Conservation (phyloP, 257 asterid species). For the Ligustrum vulgare region DNA sequence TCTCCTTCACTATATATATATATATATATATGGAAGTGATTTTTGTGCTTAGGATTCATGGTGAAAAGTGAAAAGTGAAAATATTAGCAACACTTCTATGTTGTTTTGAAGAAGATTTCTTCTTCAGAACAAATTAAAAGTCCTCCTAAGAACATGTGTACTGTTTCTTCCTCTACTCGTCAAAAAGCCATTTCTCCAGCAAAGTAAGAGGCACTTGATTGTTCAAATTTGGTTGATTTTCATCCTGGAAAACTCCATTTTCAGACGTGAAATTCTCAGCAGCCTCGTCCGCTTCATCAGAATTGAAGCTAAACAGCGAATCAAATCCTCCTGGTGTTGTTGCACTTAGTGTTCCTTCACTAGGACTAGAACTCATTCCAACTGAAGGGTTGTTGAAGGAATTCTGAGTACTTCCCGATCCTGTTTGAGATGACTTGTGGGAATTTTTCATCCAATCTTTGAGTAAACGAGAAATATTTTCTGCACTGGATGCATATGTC, state of each 20-base stretch:
- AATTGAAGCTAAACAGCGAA: slow-evolving; percentile 32
- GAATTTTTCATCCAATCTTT: slow-evolving; percentile 65
- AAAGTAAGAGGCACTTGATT: slow-evolving; percentile 55
- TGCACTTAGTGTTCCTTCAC: slow-evolving; percentile 42
- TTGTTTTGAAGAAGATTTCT: slow-evolving; percentile 23
- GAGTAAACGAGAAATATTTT: slow-evolving; percentile 75
- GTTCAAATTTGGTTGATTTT: slow-evolving; percentile 24
- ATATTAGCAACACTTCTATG: slow-evolving; percentile 19
- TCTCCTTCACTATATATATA: not conserved
- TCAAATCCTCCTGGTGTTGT: slow-evolving; percentile 4
- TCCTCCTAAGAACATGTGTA: slow-evolving; percentile 57
- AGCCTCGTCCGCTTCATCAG: not conserved
- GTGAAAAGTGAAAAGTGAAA: not conserved
- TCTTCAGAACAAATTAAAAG: slow-evolving; percentile 73
- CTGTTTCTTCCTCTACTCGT: slow-evolving; percentile 63
- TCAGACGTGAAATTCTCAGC: slow-evolving; percentile 25
- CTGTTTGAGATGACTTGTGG: slow-evolving; percentile 26
- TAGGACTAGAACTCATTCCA: slow-evolving; percentile 45
- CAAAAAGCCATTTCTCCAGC: slow-evolving; percentile 84
- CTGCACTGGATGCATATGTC: slow-evolving; percentile 69
- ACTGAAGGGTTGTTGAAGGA: slow-evolving; percentile 32
- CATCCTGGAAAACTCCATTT: slow-evolving; percentile 27
- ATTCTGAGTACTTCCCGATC: slow-evolving; percentile 31
- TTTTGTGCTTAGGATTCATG: not conserved
- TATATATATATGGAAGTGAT: not conserved